These are phyloP conservation scores for Urtica urens DNA, from an alignment of 306 rosid genomes.

Conservation along the genomic window DNA sequence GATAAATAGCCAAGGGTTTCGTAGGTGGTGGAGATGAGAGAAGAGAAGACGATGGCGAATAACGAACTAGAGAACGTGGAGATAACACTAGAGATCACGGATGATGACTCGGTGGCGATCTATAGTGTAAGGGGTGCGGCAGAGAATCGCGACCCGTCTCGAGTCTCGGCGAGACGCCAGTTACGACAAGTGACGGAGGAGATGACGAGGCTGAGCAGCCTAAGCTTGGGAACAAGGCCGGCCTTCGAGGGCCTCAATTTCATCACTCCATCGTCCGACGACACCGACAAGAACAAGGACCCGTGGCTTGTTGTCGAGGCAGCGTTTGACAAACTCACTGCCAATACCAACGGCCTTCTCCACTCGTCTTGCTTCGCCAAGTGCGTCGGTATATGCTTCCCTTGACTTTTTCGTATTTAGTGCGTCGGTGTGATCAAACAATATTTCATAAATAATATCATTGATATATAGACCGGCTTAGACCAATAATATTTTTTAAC, in stretches of 20 bases:
- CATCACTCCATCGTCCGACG: slow-evolving; percentile 19
- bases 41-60: background rate
- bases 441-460: too few relatives aligned
- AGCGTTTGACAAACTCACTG: slow-evolving; percentile 33
- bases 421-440: too few relatives aligned
- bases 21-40: too few relatives aligned
- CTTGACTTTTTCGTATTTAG: too few relatives aligned
- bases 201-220: slow-evolving; percentile 26
- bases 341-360: slow-evolving; percentile 32
- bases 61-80: slow-evolving; percentile 28
- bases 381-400: slow-evolving; percentile 42
- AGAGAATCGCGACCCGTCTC: slow-evolving; percentile 20
- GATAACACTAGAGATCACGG: slow-evolving; percentile 43
- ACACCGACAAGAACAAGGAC: too few relatives aligned
- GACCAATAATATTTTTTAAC: too few relatives aligned
- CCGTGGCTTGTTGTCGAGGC: slow-evolving; percentile 38
- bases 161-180: slow-evolving; percentile 23
- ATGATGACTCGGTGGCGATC: slow-evolving; percentile 44
- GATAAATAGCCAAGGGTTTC: too few relatives aligned
- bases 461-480: too few relatives aligned
- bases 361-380: slow-evolving; percentile 36
- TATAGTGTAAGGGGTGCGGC: slow-evolving; percentile 40
- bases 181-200: slow-evolving; percentile 45
- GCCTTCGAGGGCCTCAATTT: slow-evolving; percentile 45
- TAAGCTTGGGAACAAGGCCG: slow-evolving; percentile 21